Conservation (phyloP, 345 rosid genomes). For the Mangifera indica region DNA sequence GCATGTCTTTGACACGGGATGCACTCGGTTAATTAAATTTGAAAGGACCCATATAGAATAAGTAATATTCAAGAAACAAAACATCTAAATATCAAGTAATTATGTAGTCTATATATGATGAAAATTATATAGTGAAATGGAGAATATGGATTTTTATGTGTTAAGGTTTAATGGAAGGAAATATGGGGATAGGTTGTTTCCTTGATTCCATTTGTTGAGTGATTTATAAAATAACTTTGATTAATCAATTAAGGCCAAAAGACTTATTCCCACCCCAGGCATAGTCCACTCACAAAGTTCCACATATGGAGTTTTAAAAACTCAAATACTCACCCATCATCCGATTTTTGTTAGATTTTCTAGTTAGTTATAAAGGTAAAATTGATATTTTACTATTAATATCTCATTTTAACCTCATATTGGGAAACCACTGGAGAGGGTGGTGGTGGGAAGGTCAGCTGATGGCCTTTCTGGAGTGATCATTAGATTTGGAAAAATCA, state of each 20-base stretch:
- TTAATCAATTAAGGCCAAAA: neutral
- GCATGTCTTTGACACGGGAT: neutral
- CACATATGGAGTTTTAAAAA: no score
- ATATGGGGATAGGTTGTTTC: conserved; percentile 29
- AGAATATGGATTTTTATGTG: conserved; percentile 17
- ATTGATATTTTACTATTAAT: no score
- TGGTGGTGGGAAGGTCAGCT: no score
- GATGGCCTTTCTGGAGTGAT: no score
- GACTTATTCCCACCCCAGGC: no score
- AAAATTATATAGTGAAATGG: neutral
- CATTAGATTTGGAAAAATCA: no score
- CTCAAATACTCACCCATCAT: no score
- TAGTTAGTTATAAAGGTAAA: no score
- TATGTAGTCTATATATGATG: neutral
- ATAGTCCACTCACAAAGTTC: no score
- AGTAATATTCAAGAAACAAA: neutral
- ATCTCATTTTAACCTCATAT: no score
- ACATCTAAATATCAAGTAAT: neutral
- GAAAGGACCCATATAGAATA: neutral
- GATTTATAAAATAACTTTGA: conserved; percentile 12
- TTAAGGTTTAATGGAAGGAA: conserved; percentile 12
- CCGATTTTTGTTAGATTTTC: no score
- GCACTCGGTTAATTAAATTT: neutral
- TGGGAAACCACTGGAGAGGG: no score
- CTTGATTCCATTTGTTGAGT: conserved; percentile 41